A percentile compares a stretch with the other conserved stretches of the same genome.
Evolutionary conservation across 257 asterid species (phyloP).

Genomic region (Plantago major): DNA sequence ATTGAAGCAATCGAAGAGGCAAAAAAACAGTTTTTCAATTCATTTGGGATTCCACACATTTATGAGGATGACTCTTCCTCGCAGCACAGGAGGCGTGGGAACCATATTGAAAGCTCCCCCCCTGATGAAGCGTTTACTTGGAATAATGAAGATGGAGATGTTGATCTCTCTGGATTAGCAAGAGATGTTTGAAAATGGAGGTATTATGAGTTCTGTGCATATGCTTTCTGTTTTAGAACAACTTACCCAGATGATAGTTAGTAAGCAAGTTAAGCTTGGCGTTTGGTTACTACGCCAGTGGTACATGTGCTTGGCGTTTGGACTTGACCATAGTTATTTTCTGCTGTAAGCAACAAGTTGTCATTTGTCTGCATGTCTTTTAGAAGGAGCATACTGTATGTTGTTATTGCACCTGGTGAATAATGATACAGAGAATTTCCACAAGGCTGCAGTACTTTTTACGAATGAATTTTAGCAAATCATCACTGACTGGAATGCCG

Average conservation of each 20-base stretch:
- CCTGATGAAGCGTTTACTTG: constrained; percentile 30
- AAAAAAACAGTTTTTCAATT: constrained; percentile 47
- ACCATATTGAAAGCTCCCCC: constrained; percentile 37
- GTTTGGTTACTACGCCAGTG: too few relatives aligned
- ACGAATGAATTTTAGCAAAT: too few relatives aligned
- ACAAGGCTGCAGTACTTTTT: not conserved
- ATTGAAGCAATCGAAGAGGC: constrained; percentile 61
- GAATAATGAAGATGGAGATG: constrained; percentile 41
- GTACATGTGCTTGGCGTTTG: not conserved
- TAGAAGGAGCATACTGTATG: too few relatives aligned
- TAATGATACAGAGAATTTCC: not conserved
- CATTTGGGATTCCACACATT: constrained; percentile 32
- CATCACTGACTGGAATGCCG: too few relatives aligned
- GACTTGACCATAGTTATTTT: not conserved
- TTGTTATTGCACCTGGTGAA: not conserved
- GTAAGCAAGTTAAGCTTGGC: too few relatives aligned
- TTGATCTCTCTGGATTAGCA: constrained; percentile 57
- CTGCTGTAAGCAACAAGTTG: not conserved
- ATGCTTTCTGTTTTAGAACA: not conserved
- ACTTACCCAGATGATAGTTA: not conserved
- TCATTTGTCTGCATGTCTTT: not conserved
- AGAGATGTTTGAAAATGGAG: constrained; percentile 49
- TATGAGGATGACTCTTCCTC: constrained; percentile 21
- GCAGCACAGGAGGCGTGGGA: constrained; percentile 27
- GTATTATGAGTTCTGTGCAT: not conserved